A percentile compares a stretch with the other conserved stretches of the same genome.
Conservation (phyloP, 23 red algal genomes). For the Gracilaria gracilis region DNA sequence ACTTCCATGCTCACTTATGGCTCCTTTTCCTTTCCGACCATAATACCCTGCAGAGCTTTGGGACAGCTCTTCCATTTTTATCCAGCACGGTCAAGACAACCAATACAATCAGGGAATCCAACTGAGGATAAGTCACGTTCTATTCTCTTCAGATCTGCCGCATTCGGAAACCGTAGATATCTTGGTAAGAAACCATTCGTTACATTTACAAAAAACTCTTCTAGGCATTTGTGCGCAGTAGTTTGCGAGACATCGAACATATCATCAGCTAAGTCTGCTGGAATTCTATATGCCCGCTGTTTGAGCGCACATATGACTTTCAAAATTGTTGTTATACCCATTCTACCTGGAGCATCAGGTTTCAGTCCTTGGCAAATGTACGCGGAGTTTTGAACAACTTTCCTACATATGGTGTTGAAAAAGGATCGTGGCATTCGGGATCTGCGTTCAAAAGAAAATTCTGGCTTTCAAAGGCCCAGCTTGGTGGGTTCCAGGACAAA, state of each 20-base stretch:
- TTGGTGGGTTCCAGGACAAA: constrained; percentile 42
- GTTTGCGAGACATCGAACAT: constrained; percentile 40
- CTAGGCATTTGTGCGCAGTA: constrained; percentile 17
- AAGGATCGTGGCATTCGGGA: constrained; percentile 1
- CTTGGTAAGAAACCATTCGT: neutral
- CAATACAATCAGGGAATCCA: constrained; percentile 46
- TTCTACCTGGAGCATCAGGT: constrained; percentile 32
- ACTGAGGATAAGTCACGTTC: neutral
- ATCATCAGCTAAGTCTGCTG: constrained; percentile 44
- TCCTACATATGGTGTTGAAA: constrained; percentile 20
- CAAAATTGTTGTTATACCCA: constrained; percentile 37
- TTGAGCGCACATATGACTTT: constrained; percentile 50
- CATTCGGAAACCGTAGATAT: constrained; percentile 28
- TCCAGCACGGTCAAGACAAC: no score
- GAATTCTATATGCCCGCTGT: constrained; percentile 29
- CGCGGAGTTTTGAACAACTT: constrained; percentile 8
- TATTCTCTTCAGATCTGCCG: constrained; percentile 1
- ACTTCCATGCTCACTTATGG: constrained; percentile 24
- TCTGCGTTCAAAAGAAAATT: constrained; percentile 34
- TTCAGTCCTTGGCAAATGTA: constrained; percentile 43
- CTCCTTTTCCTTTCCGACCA: constrained; percentile 34
- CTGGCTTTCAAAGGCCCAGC: constrained; percentile 4
- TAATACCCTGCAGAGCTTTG: constrained; percentile 33
- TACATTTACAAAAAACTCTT: no score
- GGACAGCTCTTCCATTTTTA: constrained; percentile 48